A percentile compares a stretch with the other conserved stretches of the same genome.
Conservation (phyloP, 345 rosid species). For the Leavenworthia alabamica region DNA sequence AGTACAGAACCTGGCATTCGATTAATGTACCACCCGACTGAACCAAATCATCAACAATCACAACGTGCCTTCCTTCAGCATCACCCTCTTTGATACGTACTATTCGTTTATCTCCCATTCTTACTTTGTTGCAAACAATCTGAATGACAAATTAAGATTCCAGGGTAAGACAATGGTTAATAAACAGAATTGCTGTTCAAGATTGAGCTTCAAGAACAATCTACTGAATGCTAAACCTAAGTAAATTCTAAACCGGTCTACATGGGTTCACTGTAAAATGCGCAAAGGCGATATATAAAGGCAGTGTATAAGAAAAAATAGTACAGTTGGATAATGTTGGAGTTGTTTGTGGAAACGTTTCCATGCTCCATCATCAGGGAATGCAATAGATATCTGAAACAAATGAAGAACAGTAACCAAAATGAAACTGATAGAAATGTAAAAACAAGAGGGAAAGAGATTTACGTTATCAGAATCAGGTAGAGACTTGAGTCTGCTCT, state of each 20-base stretch:
- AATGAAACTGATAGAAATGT: neutral
- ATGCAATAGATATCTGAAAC: slow-evolving; percentile 89
- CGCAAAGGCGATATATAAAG: neutral
- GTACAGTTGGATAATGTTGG: slow-evolving; percentile 92
- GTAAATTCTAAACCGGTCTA: neutral
- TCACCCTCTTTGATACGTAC: slow-evolving; percentile 93
- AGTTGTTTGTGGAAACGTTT: slow-evolving; percentile 93
- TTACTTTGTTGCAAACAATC: slow-evolving; percentile 94
- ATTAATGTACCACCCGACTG: slow-evolving; percentile 94
- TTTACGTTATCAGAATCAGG: slow-evolving; percentile 91
- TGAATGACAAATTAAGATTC: slow-evolving; percentile 16
- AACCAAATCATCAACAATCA: slow-evolving; percentile 94
- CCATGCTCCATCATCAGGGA: slow-evolving; percentile 99
- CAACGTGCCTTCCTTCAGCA: slow-evolving; percentile 79
- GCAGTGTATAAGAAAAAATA: neutral
- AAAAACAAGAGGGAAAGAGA: slow-evolving; percentile 6
- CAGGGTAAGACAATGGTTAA: neutral
- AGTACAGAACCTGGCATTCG: slow-evolving; percentile 79
- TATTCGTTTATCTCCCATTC: slow-evolving; percentile 77
- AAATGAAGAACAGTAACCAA: neutral
- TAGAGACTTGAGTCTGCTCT: slow-evolving; percentile 67
- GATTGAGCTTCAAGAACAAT: neutral
- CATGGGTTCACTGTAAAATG: neutral
- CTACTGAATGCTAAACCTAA: neutral
- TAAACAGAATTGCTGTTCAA: neutral